Conservation (phyloP, 441 rosid genomes). For the Gossypium davidsonii region DNA sequence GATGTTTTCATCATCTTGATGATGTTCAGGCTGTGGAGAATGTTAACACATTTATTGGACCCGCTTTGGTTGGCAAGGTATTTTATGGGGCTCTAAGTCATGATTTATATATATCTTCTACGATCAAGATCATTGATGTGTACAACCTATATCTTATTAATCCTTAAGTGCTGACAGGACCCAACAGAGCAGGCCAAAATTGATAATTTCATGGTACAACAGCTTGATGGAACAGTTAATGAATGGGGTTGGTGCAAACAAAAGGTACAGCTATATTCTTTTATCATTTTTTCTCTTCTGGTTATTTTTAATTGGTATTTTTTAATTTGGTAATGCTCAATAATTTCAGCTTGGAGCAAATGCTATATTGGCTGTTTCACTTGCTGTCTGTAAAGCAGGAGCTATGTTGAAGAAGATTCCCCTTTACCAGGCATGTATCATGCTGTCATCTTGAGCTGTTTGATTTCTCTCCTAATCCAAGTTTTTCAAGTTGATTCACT, state of each 20-base stretch:
- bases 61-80: constrained; percentile 43
- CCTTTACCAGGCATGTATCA: constrained; percentile 31
- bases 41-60: constrained; percentile 34
- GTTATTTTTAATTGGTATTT: background rate
- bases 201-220: constrained; percentile 40
- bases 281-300: background rate
- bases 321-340: background rate
- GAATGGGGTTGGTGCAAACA: constrained; percentile 50
- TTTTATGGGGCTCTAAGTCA: background rate
- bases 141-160: background rate
- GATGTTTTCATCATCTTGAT: constrained; percentile 3
- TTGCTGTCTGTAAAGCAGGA: constrained; percentile 44
- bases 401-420: constrained; percentile 33
- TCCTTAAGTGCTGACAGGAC: constrained; percentile 22
- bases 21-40: constrained; percentile 32
- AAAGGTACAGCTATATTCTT: constrained; percentile 23
- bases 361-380: constrained; percentile 45
- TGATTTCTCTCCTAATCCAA: background rate
- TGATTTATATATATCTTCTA: background rate
- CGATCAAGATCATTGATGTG: background rate
- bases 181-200: constrained; percentile 33
- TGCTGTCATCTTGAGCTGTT: background rate
- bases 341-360: constrained; percentile 35
- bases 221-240: constrained; percentile 42
- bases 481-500: background rate